Evolutionary conservation across 2,329 filamentous ascomycete genomes (phyloP), one percentile per base, ranked within the genome.

Genomic region (Diplodia seriata): DNA sequence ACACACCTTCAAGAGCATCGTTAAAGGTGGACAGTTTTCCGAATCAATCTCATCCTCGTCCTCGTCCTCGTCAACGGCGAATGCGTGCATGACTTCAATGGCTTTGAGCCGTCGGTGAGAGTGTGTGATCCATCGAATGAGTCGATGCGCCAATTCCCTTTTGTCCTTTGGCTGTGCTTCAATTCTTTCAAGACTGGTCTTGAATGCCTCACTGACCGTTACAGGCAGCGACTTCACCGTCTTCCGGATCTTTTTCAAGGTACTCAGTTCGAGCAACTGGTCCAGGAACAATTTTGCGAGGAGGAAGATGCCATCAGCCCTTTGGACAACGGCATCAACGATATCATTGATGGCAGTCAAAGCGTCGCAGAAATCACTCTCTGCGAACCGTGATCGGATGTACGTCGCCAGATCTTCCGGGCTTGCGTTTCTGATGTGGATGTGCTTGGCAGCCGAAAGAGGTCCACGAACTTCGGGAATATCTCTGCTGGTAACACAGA

Each of bases 41-140:
- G 9, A 8, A 20, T 51, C 49, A 1, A 51, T 8, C 9, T 51
- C 49, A 15, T 51, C 49, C 20, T 20, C 3, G 7, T 50, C 47
- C 1, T 23, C 47, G 26, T 26, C 26, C 47, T 51, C 49, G 1
- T 43, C 40, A 43, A 51, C 49, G 6, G 49, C 49, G 49, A 51
- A 51, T 20, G 49, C 49, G 26, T 51, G 49, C n/a, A 51, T 26
- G 9, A 51, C 14, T 26, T 51, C 49, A 20, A 5, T 12, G n/a
- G 49, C 49, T 12, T 51, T 51, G n/a, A 51, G 8, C n/a, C 49
- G 49, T 51, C 20, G 8, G n/a, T 26, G 49, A 4, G 49, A 51
- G 12, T 51, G n/a, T 26, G 49, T 51, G 49, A 51, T 51, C 49
- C 49, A 51, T 3, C 49, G n/a, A 51, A 51, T 51, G 3, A 51